These are phyloP conservation scores for Hypoxylon rubiginosum DNA, from an alignment of 2,329 filamentous ascomycete genomes.

Conservation along the genomic window DNA sequence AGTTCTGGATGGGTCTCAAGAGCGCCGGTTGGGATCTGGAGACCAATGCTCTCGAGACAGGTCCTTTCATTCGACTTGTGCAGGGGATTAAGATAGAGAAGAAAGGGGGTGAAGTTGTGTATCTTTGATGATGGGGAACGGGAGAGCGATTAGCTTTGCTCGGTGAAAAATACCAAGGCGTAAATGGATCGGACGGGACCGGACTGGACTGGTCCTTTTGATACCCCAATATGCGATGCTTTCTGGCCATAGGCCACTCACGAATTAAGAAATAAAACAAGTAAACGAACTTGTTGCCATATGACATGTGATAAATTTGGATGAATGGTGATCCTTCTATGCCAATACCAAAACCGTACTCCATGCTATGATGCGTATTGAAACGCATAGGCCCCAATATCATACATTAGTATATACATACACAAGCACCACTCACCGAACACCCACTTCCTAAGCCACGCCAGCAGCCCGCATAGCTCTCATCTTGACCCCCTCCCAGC, in stretches of 20 bases:
- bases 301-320: conserved; percentile 1
- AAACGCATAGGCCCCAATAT: conserved; percentile 9
- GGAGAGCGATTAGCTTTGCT: conserved; percentile 1
- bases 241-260: conserved; percentile 8
- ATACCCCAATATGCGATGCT: conserved; percentile 34
- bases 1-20: conserved; percentile 61
- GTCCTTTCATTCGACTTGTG: conserved; percentile 61
- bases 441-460: conserved; percentile 55
- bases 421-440: conserved; percentile 20
- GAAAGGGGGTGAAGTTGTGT: conserved; percentile 48
- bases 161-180: conserved; percentile 8
- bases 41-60: conserved; percentile 75
- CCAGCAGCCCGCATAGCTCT: conserved; percentile 66
- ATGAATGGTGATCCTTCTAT: conserved; percentile 34
- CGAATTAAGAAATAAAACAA: conserved; percentile 3
- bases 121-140: conserved; percentile 24
- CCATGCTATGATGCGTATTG: conserved; percentile 25
- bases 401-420: conserved; percentile 24
- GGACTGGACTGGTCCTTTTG: conserved; percentile 10
- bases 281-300: conserved; percentile 2
- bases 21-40: conserved; percentile 75
- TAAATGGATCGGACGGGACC: conserved; percentile 12
- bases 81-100: conserved; percentile 44
- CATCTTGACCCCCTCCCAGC: conserved; percentile 78
- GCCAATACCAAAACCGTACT: conserved; percentile 19